Base-by-base conservation (phyloP, 345 rosid genomes). In the Adansonia digitata region DNA sequence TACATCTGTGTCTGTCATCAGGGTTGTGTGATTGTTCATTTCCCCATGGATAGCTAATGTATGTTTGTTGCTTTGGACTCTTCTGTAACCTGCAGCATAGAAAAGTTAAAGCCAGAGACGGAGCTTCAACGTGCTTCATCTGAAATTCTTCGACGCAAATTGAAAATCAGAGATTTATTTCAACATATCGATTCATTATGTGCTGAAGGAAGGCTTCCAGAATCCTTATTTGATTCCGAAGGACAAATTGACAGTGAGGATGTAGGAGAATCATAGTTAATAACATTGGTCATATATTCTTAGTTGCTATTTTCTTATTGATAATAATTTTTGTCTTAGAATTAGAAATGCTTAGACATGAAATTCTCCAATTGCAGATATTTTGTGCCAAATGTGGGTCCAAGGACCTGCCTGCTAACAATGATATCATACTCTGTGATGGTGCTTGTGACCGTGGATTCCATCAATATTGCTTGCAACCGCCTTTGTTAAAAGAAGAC, bases 331-430 rank as follows among this genome's bases (percentile, higher is more conserved):
- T 18, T 68, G 52, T 63, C 42, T 74, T 55, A 43, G 52, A 60
- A 72, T 51, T 66, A 42, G 55, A 74, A 73, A 45, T 75, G 66
- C 83, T 82, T 52, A 82, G 69, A 79, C 51, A 15, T 75, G 73
- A 62, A 74, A 37, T 80, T 57, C 69, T 77, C 70, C 69, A 61
- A 37, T 81, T 73, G 82, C 93, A 96, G 98, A 96, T 96, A 75
- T 93, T 90, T 81, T 96, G 99, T 84, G 93, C 98, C 71, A 96
- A 90, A 85, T 96, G 99, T 86, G 89, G 92, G 62, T 90, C 98
- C 69, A 86, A 93, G 84, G 99, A 96, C 71, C 77, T 89, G 80
- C 74, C 92, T 79, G 46, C 76, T 72, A 86, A 90, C 75, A 92
- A 96, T 77, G 99, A 95, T 85, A 93, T 95, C 77, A 87, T 95